A percentile compares a stretch with the other conserved stretches of the same genome.
Conservation (phyloP, 495 filamentous ascomycete genomes). For the Penicillium diatomitis region DNA sequence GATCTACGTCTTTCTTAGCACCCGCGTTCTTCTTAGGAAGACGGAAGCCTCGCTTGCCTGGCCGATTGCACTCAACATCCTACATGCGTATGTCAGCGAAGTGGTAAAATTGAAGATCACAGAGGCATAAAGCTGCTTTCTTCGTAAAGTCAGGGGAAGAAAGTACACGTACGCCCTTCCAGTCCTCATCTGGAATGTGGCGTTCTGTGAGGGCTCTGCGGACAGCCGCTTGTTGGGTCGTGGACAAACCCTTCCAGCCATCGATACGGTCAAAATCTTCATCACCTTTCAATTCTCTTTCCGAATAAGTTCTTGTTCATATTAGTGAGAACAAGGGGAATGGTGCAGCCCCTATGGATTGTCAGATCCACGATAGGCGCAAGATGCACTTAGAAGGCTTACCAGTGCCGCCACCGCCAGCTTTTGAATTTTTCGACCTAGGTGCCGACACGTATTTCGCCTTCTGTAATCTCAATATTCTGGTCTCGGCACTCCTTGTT, state of each 20-base stretch:
- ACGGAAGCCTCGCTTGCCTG: constrained; percentile 53
- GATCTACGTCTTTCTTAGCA: constrained; percentile 19
- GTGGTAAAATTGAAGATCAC: too few species aligned
- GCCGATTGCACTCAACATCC: constrained; percentile 60
- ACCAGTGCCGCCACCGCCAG: constrained; percentile 78
- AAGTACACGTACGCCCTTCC: constrained; percentile 56
- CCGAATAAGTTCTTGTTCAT: constrained; percentile 36
- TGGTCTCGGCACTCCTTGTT: constrained; percentile 56
- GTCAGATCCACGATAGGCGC: not conserved
- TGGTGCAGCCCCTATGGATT: constrained; percentile 64
- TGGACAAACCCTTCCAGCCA: constrained; percentile 62
- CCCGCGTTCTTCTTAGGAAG: constrained; percentile 16
- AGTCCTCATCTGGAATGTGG: constrained; percentile 68
- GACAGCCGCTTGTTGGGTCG: constrained; percentile 54
- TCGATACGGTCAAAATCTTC: constrained; percentile 45
- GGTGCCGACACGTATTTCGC: constrained; percentile 59
- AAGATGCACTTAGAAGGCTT: constrained; percentile 13
- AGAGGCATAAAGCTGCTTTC: too few species aligned
- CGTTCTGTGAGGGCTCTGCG: constrained; percentile 53
- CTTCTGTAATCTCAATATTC: constrained; percentile 63
- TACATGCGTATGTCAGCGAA: constrained; percentile 16
- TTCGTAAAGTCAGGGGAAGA: too few species aligned
- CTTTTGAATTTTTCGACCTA: constrained; percentile 49
- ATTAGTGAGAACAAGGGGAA: constrained; percentile 51
- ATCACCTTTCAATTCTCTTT: constrained; percentile 1